These are phyloP conservation scores for Pisolithus albus DNA, from an alignment of 768 basidiomycete genomes.

Conservation along the genomic window DNA sequence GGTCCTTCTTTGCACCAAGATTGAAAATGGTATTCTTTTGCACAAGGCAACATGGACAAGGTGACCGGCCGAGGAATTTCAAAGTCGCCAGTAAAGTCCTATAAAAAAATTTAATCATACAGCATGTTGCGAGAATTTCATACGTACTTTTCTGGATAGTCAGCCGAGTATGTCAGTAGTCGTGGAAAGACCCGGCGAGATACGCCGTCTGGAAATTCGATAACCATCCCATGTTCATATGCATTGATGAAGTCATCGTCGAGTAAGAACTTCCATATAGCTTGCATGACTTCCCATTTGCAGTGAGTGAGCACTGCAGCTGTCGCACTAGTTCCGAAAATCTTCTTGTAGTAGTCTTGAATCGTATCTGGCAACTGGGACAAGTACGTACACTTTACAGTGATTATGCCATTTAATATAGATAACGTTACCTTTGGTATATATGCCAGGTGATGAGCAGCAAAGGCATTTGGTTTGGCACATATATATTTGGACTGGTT, in stretches of 20 bases:
- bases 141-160: constrained; percentile 29
- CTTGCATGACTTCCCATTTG: constrained; percentile 20
- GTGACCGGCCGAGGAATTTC: constrained; percentile 13
- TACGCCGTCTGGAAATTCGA: constrained; percentile 17
- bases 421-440: constrained; percentile 8
- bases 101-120: constrained; percentile 2
- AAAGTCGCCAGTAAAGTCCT: constrained; percentile 16
- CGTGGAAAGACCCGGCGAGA: constrained; percentile 9
- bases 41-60: constrained; percentile 16
- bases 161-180: constrained; percentile 22
- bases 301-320: constrained; percentile 8
- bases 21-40: constrained; percentile 2
- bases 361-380: constrained; percentile 12
- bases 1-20: constrained; percentile 9
- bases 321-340: not conserved
- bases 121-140: not conserved
- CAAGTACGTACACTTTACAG: not conserved
- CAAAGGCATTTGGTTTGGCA: constrained; percentile 2
- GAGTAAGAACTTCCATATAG: constrained; percentile 15
- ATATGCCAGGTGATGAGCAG: constrained; percentile 17
- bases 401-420: not conserved
- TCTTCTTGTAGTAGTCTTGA: constrained; percentile 6
- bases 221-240: constrained; percentile 14
- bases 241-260: constrained; percentile 19
- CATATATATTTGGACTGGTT: constrained; percentile 12